A percentile compares a stretch with the other conserved stretches of the same genome.
Evolutionary conservation across 345 rosid species (phyloP).

Genomic region (Syzygium jambos): DNA sequence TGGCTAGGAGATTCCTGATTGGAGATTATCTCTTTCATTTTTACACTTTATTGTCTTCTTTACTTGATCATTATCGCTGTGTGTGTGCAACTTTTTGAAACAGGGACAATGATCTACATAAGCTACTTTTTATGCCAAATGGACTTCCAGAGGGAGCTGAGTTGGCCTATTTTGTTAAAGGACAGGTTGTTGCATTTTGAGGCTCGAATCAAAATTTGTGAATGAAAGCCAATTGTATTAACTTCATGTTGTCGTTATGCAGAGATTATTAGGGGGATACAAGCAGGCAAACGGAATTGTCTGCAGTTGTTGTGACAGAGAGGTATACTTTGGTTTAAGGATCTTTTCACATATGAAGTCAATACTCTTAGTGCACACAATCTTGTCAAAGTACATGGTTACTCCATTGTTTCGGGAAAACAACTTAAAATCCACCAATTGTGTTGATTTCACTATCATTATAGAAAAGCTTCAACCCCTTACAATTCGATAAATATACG

Average conservation of each 20-base stretch:
- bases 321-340: slow-evolving; percentile 30
- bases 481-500: background rate
- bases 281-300: slow-evolving; percentile 84
- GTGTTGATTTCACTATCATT: background rate
- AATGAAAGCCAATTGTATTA: background rate
- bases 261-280: slow-evolving; percentile 70
- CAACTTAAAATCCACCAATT: background rate
- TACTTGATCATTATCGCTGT: background rate
- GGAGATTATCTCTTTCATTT: background rate
- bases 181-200: slow-evolving; percentile 44
- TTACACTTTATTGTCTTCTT: background rate
- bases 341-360: background rate
- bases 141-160: slow-evolving; percentile 94
- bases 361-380: background rate
- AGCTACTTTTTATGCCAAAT: slow-evolving; percentile 84
- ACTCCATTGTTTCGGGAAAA: background rate
- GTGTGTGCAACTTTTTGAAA: slow-evolving; percentile 2
- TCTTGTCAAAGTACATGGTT: background rate
- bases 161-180: slow-evolving; percentile 76
- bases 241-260: slow-evolving; percentile 2
- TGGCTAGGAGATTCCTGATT: background rate
- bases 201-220: background rate
- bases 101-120: slow-evolving; percentile 96
- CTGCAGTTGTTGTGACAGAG: slow-evolving; percentile 74
- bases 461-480: background rate